Conservation (phyloP, 202 grass and related monocot species). For the Carex arenaria region DNA sequence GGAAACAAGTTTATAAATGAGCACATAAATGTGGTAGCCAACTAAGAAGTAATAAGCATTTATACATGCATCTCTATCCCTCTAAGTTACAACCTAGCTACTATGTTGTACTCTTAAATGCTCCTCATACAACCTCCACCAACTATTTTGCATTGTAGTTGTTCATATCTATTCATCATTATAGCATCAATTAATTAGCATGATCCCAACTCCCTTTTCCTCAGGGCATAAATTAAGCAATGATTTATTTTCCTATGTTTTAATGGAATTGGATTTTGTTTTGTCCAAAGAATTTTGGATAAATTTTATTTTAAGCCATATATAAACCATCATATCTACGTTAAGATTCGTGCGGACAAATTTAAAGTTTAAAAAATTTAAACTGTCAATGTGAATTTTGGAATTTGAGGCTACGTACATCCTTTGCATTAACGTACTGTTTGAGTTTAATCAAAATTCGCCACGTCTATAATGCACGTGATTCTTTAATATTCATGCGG, state of each 20-base stretch:
- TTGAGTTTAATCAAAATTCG: no score
- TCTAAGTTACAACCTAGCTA: constrained; percentile 13
- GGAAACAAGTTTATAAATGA: constrained; percentile 20
- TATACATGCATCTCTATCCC: background rate
- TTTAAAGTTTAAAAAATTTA: no score
- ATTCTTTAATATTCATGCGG: no score
- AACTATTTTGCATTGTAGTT: constrained; percentile 9
- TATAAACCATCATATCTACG: no score
- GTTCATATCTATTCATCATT: background rate
- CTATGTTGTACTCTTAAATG: constrained; percentile 20
- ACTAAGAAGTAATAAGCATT: constrained; percentile 1
- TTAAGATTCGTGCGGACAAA: no score
- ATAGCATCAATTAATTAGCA: constrained; percentile 11
- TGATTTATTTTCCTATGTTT: background rate
- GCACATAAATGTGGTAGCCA: constrained; percentile 1
- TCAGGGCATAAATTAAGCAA: background rate
- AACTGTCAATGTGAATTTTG: no score
- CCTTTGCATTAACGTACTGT: no score
- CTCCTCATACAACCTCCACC: constrained; percentile 16
- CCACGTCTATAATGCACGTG: no score
- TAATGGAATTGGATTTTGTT: no score
- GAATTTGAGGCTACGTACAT: no score
- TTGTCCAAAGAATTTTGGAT: no score
- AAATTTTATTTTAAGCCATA: no score
- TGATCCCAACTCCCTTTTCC: background rate